phyloP scores from a whole-genome alignment of 2,329 filamentous ascomycete genomes.

The Penicillium sumatraense region DNA sequence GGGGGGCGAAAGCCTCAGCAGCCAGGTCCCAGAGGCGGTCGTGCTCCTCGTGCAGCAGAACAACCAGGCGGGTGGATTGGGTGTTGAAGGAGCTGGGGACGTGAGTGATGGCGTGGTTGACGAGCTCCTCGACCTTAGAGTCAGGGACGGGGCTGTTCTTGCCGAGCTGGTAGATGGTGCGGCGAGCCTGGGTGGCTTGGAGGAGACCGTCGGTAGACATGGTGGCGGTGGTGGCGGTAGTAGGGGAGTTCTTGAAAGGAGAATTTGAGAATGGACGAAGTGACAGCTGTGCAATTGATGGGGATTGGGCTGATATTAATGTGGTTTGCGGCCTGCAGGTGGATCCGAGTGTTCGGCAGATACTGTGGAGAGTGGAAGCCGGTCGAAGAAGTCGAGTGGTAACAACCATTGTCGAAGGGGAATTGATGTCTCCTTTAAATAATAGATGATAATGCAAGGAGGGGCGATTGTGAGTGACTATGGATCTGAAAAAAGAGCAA shows the following conservation, averaged over 20 bases:
- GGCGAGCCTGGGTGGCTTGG: slow-evolving; percentile 38
- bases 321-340: slow-evolving; percentile 3
- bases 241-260: not conserved
- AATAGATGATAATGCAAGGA: not conserved
- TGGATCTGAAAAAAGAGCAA: not conserved
- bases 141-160: slow-evolving; percentile 41
- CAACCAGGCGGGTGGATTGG: slow-evolving; percentile 76
- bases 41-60: slow-evolving; percentile 82
- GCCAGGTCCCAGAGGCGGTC: slow-evolving; percentile 84
- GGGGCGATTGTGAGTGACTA: not conserved
- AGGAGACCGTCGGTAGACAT: slow-evolving; percentile 32
- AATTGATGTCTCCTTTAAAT: not conserved
- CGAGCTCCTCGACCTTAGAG: slow-evolving; percentile 41
- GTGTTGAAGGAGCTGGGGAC: slow-evolving; percentile 87
- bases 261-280: slow-evolving; percentile 30
- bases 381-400: slow-evolving; percentile 18
- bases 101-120: slow-evolving; percentile 62
- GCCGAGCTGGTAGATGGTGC: slow-evolving; percentile 43
- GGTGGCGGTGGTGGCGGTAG: not conserved
- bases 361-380: slow-evolving; percentile 17
- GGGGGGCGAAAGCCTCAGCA: slow-evolving; percentile 65
- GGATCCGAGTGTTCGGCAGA: slow-evolving; percentile 15
- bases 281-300: slow-evolving; percentile 36
- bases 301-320: slow-evolving; percentile 4
- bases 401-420: slow-evolving; percentile 13